Evolutionary conservation across 176 grass and related monocot genomes (phyloP).

Genomic region (Phoenix roebelenii): DNA sequence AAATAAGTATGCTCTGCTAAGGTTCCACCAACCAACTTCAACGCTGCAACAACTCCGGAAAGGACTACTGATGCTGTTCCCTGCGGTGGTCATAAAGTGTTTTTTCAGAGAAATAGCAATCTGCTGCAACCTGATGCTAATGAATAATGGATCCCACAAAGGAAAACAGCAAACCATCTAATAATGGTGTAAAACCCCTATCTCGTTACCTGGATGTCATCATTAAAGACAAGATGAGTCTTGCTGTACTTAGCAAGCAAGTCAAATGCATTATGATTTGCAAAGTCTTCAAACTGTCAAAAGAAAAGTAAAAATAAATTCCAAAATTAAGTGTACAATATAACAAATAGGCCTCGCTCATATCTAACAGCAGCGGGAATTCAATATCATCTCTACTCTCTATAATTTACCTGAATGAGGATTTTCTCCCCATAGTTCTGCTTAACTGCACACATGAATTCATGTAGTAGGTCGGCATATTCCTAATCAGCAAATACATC

Average conservation of each 20-base stretch:
- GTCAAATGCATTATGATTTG: constrained; percentile 92
- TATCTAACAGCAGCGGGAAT: not conserved
- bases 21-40: constrained; percentile 65
- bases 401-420: constrained; percentile 60
- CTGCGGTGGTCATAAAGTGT: constrained; percentile 30
- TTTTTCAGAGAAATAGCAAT: not conserved
- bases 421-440: constrained; percentile 95
- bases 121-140: no score
- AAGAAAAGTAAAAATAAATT: constrained; percentile 4
- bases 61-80: constrained; percentile 91
- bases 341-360: no score
- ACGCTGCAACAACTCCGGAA: constrained; percentile 71
- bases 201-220: constrained; percentile 80
- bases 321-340: no score
- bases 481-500: constrained; percentile 33
- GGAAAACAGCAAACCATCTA: constrained; percentile 7
- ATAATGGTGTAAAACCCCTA: constrained; percentile 3
- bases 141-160: constrained; percentile 5
- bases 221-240: constrained; percentile 92
- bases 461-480: constrained; percentile 75
- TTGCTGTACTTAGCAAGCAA: constrained; percentile 81
- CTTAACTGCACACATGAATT: constrained; percentile 84
- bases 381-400: not conserved
- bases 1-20: constrained; percentile 80
- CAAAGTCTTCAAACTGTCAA: constrained; percentile 90